These are phyloP conservation scores for Aspergillus ibericus DNA, from an alignment of 2,329 filamentous ascomycete species.

Conservation along the genomic window DNA sequence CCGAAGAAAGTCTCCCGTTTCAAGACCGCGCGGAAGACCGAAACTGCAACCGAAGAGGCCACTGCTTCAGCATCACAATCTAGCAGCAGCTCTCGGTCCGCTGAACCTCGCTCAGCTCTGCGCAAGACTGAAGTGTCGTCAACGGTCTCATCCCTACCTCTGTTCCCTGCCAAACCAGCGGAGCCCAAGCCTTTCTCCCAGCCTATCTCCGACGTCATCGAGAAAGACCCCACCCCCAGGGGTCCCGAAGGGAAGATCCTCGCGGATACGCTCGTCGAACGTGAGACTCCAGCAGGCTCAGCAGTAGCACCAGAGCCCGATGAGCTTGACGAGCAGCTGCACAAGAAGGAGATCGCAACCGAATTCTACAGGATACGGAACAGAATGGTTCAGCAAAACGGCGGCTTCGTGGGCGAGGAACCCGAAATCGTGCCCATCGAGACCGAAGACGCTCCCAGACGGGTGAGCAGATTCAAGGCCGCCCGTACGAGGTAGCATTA, in stretches of 20 bases:
- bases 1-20: constrained; percentile 48
- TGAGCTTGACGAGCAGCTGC: constrained; percentile 69
- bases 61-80: constrained; percentile 11
- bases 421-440: constrained; percentile 67
- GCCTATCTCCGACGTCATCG: constrained; percentile 31
- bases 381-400: constrained; percentile 76
- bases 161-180: constrained; percentile 40
- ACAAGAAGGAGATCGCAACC: constrained; percentile 74
- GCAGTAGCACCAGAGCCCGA: constrained; percentile 53
- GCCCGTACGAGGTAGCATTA: constrained; percentile 40
- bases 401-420: constrained; percentile 76
- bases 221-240: constrained; percentile 31
- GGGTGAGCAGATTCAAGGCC: constrained; percentile 50
- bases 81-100: constrained; percentile 19
- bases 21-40: constrained; percentile 37
- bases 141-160: constrained; percentile 26
- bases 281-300: constrained; percentile 37
- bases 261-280: constrained; percentile 60
- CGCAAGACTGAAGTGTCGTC: constrained; percentile 25
- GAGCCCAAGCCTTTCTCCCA: constrained; percentile 42
- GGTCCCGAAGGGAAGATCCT: constrained; percentile 54
- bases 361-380: constrained; percentile 84
- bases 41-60: constrained; percentile 1
- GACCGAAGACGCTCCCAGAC: constrained; percentile 53
- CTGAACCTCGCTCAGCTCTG: constrained; percentile 19